phyloP scores from a whole-genome alignment of 768 basidiomycete species.

The Trametes punicea region DNA sequence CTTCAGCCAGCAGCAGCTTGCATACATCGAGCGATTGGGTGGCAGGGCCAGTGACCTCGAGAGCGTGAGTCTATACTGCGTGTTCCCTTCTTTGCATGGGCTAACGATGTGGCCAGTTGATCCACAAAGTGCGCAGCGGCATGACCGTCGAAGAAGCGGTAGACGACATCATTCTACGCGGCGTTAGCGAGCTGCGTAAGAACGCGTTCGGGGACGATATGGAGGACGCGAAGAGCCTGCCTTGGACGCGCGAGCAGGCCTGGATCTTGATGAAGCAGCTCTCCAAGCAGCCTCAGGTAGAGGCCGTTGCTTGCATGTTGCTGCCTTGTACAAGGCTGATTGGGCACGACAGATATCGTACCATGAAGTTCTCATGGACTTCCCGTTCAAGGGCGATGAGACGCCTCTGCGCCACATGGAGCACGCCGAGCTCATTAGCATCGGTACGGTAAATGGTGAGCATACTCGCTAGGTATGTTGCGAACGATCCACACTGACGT shows the following conservation, averaged over 20 bases:
- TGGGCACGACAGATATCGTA: constrained; percentile 62
- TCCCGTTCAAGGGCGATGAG: constrained; percentile 93
- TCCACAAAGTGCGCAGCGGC: constrained; percentile 81
- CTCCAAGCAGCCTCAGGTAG: constrained; percentile 58
- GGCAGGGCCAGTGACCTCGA: constrained; percentile 90
- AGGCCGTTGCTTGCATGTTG: background rate
- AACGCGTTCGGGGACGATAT: constrained; percentile 89
- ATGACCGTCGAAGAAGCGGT: constrained; percentile 75
- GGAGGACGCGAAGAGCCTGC: constrained; percentile 78
- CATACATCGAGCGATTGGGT: constrained; percentile 72
- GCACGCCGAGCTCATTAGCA: constrained; percentile 80
- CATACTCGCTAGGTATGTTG: background rate
- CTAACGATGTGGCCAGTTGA: constrained; percentile 45
- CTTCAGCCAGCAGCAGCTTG: constrained; percentile 53
- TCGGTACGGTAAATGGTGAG: constrained; percentile 71
- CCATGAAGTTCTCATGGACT: constrained; percentile 73
- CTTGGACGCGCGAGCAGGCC: constrained; percentile 86
- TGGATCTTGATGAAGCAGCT: constrained; percentile 81
- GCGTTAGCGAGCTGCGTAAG: constrained; percentile 82
- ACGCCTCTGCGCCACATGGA: constrained; percentile 78
- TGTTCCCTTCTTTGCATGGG: background rate
- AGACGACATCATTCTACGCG: constrained; percentile 82
- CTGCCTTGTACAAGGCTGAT: background rate
- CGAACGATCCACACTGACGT: background rate
- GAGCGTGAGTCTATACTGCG: constrained; percentile 48